Conservation (phyloP, 345 rosid genomes). For the Moringa oleifera region DNA sequence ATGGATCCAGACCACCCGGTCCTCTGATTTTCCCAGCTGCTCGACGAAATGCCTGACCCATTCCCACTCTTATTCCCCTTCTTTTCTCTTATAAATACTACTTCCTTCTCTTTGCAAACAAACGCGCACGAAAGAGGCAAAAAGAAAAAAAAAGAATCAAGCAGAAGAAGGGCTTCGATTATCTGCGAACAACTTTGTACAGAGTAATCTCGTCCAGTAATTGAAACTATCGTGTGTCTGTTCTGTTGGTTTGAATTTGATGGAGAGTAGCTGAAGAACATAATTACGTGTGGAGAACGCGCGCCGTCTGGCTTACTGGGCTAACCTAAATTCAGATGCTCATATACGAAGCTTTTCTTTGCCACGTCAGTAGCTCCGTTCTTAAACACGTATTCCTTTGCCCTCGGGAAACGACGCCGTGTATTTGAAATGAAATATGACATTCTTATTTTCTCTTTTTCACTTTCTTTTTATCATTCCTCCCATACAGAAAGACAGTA, state of each 20-base stretch:
- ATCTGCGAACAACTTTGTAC: no score
- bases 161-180: not conserved
- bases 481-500: no score
- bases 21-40: slow-evolving; percentile 64
- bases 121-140: not conserved
- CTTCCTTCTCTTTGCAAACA: not conserved
- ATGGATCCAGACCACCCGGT: slow-evolving; percentile 25
- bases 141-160: not conserved
- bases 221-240: not conserved
- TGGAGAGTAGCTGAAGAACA: not conserved
- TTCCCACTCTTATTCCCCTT: slow-evolving; percentile 6
- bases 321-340: no score
- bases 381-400: no score
- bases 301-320: no score
- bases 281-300: not conserved
- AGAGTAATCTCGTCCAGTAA: not conserved
- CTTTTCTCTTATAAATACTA: not conserved
- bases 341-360: not conserved
- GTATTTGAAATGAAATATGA: no score
- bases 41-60: slow-evolving; percentile 99
- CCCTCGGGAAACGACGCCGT: no score
- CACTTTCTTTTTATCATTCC: no score
- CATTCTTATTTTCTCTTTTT: no score
- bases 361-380: not conserved
- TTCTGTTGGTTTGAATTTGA: not conserved